Evolutionary conservation across 768 basidiomycete species (phyloP).

Genomic region (Tubosaeta brunneosetosa): DNA sequence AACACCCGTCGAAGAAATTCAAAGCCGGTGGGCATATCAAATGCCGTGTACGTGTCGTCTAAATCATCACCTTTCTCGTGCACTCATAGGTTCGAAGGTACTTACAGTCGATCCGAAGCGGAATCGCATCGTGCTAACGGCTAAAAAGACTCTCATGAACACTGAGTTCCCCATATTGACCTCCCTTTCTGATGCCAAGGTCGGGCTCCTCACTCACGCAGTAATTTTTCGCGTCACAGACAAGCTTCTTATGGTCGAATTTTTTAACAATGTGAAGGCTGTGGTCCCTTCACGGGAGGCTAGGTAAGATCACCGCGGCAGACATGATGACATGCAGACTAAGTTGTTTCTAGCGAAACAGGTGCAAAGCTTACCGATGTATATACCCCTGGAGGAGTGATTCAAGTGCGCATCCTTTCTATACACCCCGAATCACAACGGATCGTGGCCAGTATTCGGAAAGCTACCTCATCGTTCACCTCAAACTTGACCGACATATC

Average conservation of each 20-base stretch:
- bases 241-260: slow-evolving; percentile 79
- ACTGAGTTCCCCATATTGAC: slow-evolving; percentile 70
- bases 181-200: slow-evolving; percentile 58
- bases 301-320: slow-evolving; percentile 46
- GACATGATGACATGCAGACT: not conserved
- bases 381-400: slow-evolving; percentile 77
- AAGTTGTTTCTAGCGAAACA: slow-evolving; percentile 53
- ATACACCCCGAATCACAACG: slow-evolving; percentile 54
- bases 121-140: slow-evolving; percentile 79
- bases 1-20: slow-evolving; percentile 89
- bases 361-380: slow-evolving; percentile 51
- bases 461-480: slow-evolving; percentile 55
- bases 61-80: not conserved
- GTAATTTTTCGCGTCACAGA: slow-evolving; percentile 81
- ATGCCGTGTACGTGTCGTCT: slow-evolving; percentile 59
- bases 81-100: slow-evolving; percentile 45
- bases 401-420: slow-evolving; percentile 75
- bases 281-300: slow-evolving; percentile 77
- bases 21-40: slow-evolving; percentile 78
- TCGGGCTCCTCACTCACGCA: slow-evolving; percentile 72
- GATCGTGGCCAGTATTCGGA: slow-evolving; percentile 83
- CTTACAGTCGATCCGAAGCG: slow-evolving; percentile 77
- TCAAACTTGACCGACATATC: slow-evolving; percentile 57
- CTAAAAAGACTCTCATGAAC: slow-evolving; percentile 86
- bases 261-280: slow-evolving; percentile 86